phyloP scores from a whole-genome alignment of 257 asterid genomes.

The Scutellaria baicalensis region DNA sequence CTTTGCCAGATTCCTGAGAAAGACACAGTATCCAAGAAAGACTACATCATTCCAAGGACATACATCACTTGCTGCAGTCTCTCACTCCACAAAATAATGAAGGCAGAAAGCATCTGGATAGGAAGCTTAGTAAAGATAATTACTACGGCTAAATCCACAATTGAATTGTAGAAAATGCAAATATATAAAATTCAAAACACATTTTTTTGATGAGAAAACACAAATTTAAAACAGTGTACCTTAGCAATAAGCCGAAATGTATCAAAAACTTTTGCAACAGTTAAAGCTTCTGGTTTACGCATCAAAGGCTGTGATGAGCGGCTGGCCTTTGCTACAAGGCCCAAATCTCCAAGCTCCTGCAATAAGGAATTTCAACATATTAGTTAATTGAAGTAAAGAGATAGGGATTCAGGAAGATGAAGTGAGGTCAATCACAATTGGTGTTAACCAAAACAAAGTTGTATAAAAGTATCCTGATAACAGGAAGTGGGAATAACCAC shows the following conservation, averaged over 20 bases:
- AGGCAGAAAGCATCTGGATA: not conserved
- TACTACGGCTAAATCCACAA: not conserved
- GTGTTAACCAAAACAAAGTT: not conserved
- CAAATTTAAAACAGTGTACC: constrained; percentile 29
- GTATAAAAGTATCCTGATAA: not conserved
- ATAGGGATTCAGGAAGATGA: not conserved
- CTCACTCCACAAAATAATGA: not conserved
- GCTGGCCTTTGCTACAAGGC: constrained; percentile 86
- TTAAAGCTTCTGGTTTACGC: constrained; percentile 77
- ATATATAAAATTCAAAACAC: not conserved
- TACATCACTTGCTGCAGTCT: not conserved
- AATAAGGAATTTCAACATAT: constrained; percentile 2
- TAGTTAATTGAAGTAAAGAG: not conserved
- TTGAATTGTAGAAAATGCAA: not conserved
- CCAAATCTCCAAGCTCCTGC: constrained; percentile 91
- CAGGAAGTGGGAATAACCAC: not conserved
- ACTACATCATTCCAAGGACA: not conserved
- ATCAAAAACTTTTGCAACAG: constrained; percentile 77
- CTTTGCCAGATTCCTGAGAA: constrained; percentile 88
- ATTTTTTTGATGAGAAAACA: no score
- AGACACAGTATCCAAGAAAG: constrained; percentile 8
- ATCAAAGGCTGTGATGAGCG: constrained; percentile 91
- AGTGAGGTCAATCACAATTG: not conserved
- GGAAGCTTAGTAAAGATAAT: not conserved
- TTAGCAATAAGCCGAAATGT: constrained; percentile 77